A percentile compares a stretch with the other conserved stretches of the same genome.
Evolutionary conservation across 495 filamentous ascomycete species (phyloP).

Genomic region (Penicillium cosmopolitanum): DNA sequence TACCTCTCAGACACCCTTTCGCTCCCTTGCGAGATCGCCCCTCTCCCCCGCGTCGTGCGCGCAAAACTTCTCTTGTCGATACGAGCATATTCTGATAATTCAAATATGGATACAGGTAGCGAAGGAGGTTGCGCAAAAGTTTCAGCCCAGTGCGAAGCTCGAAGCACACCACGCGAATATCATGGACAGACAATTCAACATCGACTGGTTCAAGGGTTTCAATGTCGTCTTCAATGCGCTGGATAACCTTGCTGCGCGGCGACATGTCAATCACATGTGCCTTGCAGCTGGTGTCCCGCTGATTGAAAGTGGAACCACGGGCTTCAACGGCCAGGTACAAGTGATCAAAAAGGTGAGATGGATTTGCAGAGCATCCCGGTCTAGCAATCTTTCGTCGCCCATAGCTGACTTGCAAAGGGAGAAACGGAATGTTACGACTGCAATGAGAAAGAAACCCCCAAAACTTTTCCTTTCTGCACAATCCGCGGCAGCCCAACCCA

Average conservation of each 20-base stretch:
- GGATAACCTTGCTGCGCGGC: constrained; percentile 91
- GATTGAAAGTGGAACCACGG: constrained; percentile 96
- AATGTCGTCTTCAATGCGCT: constrained; percentile 93
- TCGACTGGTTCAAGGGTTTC: constrained; percentile 87
- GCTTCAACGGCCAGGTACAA: constrained; percentile 97
- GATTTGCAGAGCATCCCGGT: not conserved
- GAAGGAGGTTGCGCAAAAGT: constrained; percentile 87
- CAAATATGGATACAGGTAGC: constrained; percentile 67
- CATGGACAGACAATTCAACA: constrained; percentile 87
- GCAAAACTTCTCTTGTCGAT: not conserved
- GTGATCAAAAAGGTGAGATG: constrained; percentile 78
- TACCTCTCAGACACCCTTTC: constrained; percentile 12
- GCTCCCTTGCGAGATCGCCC: constrained; percentile 12
- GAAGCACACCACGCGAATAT: constrained; percentile 94
- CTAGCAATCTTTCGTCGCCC: not conserved
- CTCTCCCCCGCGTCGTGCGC: not conserved
- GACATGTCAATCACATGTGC: constrained; percentile 98
- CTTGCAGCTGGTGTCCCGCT: constrained; percentile 86
- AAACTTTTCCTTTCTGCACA: constrained; percentile 92
- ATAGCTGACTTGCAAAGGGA: constrained; percentile 49
- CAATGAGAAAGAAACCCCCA: constrained; percentile 82
- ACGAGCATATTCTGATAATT: constrained; percentile 23
- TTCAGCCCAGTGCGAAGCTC: constrained; percentile 88
- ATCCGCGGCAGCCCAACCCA: constrained; percentile 94
- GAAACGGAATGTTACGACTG: constrained; percentile 97